Conservation (phyloP, 2,329 filamentous ascomycete genomes). For the Monosporascus sp. region DNA sequence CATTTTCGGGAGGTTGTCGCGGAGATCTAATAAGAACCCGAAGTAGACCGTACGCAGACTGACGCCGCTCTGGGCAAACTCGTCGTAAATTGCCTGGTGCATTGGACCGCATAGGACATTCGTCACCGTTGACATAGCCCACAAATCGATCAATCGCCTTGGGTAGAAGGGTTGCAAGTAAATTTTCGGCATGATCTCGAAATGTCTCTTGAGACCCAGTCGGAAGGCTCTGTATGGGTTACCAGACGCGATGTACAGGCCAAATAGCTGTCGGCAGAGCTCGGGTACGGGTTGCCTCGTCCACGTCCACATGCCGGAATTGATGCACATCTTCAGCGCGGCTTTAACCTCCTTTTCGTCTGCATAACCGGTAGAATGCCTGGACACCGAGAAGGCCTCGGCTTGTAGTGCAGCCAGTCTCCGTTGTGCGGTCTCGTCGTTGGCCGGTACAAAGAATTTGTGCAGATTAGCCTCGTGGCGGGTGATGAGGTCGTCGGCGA, state of each 20-base stretch:
- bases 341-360: constrained; percentile 12
- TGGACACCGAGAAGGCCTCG: constrained; percentile 16
- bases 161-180: constrained; percentile 18
- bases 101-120: constrained; percentile 19
- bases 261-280: constrained; percentile 18
- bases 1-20: constrained; percentile 17
- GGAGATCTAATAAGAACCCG: constrained; percentile 20
- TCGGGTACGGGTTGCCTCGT: constrained; percentile 19
- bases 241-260: constrained; percentile 15
- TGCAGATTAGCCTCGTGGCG: constrained; percentile 8
- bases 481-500: constrained; percentile 15
- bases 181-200: constrained; percentile 17
- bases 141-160: constrained; percentile 16
- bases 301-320: constrained; percentile 22
- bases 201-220: constrained; percentile 20
- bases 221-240: constrained; percentile 18
- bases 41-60: constrained; percentile 20
- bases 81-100: constrained; percentile 14
- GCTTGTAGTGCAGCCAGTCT: constrained; percentile 19
- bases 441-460: constrained; percentile 5
- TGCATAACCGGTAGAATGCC: constrained; percentile 3
- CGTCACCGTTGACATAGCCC: constrained; percentile 17
- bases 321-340: constrained; percentile 19
- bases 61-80: constrained; percentile 16
- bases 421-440: constrained; percentile 10